These are phyloP conservation scores for Termitomyces sp. DNA, from an alignment of 768 basidiomycete genomes.

Conservation along the genomic window DNA sequence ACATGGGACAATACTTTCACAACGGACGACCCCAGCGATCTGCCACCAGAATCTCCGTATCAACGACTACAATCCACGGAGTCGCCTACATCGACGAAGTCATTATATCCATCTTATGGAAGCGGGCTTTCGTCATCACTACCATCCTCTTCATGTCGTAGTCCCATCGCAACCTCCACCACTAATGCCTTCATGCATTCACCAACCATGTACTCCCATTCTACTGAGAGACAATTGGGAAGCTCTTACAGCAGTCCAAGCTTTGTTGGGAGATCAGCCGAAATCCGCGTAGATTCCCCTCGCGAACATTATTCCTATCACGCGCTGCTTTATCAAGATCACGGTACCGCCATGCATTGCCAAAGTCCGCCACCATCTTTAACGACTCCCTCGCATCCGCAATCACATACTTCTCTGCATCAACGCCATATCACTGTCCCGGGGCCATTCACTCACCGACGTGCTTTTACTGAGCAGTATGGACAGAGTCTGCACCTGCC, in stretches of 20 bases:
- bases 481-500: slow-evolving; percentile 49
- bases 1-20: slow-evolving; percentile 59
- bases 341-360: slow-evolving; percentile 37
- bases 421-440: slow-evolving; percentile 39
- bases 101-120: slow-evolving; percentile 41
- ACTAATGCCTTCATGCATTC: slow-evolving; percentile 36
- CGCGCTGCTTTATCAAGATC: slow-evolving; percentile 42
- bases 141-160: slow-evolving; percentile 40
- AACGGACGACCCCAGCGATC: slow-evolving; percentile 37
- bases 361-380: slow-evolving; percentile 36
- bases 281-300: slow-evolving; percentile 39
- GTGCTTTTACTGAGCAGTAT: slow-evolving; percentile 54
- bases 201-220: slow-evolving; percentile 42
- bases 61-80: slow-evolving; percentile 38
- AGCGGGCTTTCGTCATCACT: slow-evolving; percentile 37
- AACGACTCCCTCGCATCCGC: slow-evolving; percentile 30
- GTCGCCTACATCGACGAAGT: slow-evolving; percentile 45
- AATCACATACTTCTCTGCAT: slow-evolving; percentile 28
- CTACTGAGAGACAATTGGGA: slow-evolving; percentile 47
- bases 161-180: slow-evolving; percentile 29
- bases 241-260: slow-evolving; percentile 43
- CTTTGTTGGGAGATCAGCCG: slow-evolving; percentile 38
- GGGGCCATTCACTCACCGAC: slow-evolving; percentile 47
- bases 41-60: slow-evolving; percentile 38
- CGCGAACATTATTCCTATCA: slow-evolving; percentile 54